Evolutionary conservation across 768 basidiomycete genomes (phyloP).

Genomic region (Collybia mongolica): DNA sequence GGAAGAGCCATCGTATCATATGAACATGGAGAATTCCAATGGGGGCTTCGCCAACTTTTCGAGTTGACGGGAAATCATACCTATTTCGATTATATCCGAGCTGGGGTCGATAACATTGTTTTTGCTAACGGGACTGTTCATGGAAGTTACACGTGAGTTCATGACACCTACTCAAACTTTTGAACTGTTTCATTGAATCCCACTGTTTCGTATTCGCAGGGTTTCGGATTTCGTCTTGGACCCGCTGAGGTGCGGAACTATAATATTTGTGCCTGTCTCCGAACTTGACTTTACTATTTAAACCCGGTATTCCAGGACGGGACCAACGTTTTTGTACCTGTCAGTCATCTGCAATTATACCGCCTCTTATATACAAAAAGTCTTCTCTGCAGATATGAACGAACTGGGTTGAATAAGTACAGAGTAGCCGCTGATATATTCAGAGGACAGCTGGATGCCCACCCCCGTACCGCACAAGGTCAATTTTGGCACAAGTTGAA

Average conservation of each 20-base stretch:
- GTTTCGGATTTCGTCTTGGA: conserved; percentile 33
- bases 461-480: conserved; percentile 43
- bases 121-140: conserved; percentile 37
- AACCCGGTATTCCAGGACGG: conserved; percentile 24
- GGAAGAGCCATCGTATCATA: conserved; percentile 38
- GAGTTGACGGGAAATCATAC: conserved; percentile 37
- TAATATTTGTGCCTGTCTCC: background rate
- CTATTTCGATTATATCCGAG: conserved; percentile 40
- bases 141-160: conserved; percentile 37
- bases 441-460: conserved; percentile 35
- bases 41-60: conserved; percentile 36
- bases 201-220: conserved; percentile 10
- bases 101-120: conserved; percentile 39
- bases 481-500: conserved; percentile 46
- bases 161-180: background rate
- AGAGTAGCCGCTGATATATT: conserved; percentile 39
- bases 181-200: background rate
- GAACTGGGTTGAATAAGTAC: conserved; percentile 34
- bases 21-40: conserved; percentile 37
- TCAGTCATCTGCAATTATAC: conserved; percentile 10
- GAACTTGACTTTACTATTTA: background rate
- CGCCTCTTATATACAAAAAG: background rate
- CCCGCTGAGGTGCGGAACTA: conserved; percentile 29
- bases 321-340: conserved; percentile 40
- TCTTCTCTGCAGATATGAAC: conserved; percentile 25